phyloP scores from a whole-genome alignment of 805 yeast genomes.

The Brettanomyces sp. region DNA sequence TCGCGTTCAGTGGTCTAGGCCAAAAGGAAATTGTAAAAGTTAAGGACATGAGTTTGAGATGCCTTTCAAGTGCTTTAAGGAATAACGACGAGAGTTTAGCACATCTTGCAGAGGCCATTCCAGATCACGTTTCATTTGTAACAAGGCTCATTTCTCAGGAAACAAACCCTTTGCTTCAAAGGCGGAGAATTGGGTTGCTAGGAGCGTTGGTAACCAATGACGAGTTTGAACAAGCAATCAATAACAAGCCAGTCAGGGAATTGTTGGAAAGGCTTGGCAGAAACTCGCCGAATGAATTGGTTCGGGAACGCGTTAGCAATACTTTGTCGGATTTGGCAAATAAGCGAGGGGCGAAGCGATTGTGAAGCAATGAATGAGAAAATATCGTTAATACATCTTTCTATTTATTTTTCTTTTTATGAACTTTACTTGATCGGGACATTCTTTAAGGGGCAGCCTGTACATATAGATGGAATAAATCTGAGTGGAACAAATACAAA shows the following conservation, averaged over 20 bases:
- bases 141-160: conserved; percentile 8
- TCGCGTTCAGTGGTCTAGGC: conserved; percentile 3
- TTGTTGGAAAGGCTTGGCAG: conserved; percentile 17
- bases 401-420: no score
- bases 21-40: conserved; percentile 10
- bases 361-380: no score
- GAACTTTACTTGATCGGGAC: no score
- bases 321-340: conserved; percentile 34
- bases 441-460: no score
- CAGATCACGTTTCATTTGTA: conserved; percentile 12
- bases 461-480: no score
- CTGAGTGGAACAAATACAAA: no score
- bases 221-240: conserved; percentile 19
- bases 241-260: conserved; percentile 11
- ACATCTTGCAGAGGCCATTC: conserved; percentile 9
- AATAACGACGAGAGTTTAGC: conserved; percentile 47
- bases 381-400: no score
- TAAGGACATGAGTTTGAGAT: conserved; percentile 47
- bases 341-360: no score
- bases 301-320: conserved; percentile 32
- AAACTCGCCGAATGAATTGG: conserved; percentile 9
- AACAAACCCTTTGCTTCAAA: conserved; percentile 10
- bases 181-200: conserved; percentile 41
- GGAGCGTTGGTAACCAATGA: conserved; percentile 33
- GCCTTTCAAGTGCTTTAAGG: conserved; percentile 60